Conservation (phyloP, 179 eudicot species). For the Corrigiola litoralis region DNA sequence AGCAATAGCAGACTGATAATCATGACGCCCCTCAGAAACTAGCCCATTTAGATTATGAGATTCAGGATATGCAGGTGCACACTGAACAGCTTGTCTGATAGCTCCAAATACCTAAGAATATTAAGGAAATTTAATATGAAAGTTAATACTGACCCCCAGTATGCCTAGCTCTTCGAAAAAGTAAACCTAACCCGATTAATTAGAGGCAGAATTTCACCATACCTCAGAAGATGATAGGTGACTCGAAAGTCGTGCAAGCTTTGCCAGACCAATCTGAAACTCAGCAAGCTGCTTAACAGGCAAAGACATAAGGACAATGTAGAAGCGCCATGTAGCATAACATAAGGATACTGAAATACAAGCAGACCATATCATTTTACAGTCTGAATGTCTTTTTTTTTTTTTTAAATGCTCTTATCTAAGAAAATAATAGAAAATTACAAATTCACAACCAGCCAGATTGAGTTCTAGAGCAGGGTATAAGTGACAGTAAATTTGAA, state of each 20-base stretch:
- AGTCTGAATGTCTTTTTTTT: too few relatives aligned
- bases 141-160: background rate
- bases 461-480: background rate
- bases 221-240: slow-evolving; percentile 77
- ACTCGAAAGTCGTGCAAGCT: slow-evolving; percentile 72
- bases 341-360: background rate
- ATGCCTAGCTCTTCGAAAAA: background rate
- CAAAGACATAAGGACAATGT: background rate
- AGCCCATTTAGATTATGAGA: slow-evolving; percentile 81
- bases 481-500: background rate
- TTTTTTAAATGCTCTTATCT: too few relatives aligned
- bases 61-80: slow-evolving; percentile 81
- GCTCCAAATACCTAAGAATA: slow-evolving; percentile 74
- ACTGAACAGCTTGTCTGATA: slow-evolving; percentile 82
- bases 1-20: slow-evolving; percentile 66
- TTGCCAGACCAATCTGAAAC: slow-evolving; percentile 87
- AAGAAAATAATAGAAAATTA: too few relatives aligned
- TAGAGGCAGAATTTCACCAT: slow-evolving; percentile 24
- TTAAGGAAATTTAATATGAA: background rate
- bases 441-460: slow-evolving; percentile 2
- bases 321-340: slow-evolving; percentile 11
- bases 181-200: background rate
- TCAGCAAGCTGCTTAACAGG: slow-evolving; percentile 66
- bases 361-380: too few relatives aligned
- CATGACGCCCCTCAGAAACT: slow-evolving; percentile 68